phyloP scores from a whole-genome alignment of 768 basidiomycete genomes.

The Boletales sp. region DNA sequence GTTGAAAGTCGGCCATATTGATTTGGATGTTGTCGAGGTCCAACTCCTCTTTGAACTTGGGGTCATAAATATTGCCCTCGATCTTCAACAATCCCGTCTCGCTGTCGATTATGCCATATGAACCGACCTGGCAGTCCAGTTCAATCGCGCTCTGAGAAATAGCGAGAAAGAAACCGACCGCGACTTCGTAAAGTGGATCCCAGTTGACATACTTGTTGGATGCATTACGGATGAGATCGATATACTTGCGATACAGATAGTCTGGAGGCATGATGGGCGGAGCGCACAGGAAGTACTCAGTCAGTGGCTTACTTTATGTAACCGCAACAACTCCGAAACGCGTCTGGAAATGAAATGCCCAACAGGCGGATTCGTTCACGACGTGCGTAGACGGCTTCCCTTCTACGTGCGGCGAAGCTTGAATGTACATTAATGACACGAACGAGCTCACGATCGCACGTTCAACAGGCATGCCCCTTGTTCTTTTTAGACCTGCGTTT shows the following conservation, averaged over 20 bases:
- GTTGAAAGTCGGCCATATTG: conserved; percentile 14
- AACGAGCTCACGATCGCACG: too few relatives aligned
- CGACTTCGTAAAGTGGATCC: conserved; percentile 29
- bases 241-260: conserved; percentile 28
- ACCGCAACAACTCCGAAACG: too few relatives aligned
- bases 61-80: conserved; percentile 35
- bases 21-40: conserved; percentile 9
- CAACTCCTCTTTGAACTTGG: conserved; percentile 15
- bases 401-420: too few relatives aligned
- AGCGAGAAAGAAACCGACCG: conserved; percentile 13
- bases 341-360: too few relatives aligned
- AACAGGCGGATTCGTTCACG: too few relatives aligned
- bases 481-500: too few relatives aligned
- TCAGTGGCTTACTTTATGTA: not conserved
- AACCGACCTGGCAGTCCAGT: conserved; percentile 26
- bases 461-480: too few relatives aligned
- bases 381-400: too few relatives aligned
- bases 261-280: conserved; percentile 2
- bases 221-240: conserved; percentile 30
- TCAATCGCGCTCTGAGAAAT: not conserved
- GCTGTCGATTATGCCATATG: conserved; percentile 32
- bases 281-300: too few relatives aligned
- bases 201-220: conserved; percentile 38
- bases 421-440: not conserved
- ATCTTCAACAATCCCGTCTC: conserved; percentile 28